A percentile compares a stretch with the other conserved stretches of the same genome.
Evolutionary conservation across 75 land plant species (phyloP).

Genomic region (Azolla pinnata): DNA sequence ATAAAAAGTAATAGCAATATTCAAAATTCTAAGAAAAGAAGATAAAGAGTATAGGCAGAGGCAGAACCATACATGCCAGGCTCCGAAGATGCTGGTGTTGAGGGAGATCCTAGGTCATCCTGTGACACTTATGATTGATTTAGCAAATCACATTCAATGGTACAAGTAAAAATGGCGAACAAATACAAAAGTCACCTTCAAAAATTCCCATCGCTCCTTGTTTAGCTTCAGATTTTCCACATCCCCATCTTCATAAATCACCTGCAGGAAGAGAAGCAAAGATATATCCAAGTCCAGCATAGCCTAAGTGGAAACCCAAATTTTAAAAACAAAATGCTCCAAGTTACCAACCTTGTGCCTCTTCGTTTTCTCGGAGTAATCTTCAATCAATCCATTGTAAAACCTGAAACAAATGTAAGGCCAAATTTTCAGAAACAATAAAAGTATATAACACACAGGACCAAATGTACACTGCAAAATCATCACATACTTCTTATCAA

Average conservation of each 20-base stretch:
- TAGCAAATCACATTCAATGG: too few species aligned
- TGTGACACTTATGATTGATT: too few species aligned
- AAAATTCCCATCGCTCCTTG: slow-evolving; percentile 72
- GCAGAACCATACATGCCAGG: too few species aligned
- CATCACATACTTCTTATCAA: background rate
- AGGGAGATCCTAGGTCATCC: too few species aligned
- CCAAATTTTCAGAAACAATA: too few species aligned
- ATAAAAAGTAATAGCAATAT: too few species aligned
- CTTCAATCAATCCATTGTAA: background rate
- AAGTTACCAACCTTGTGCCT: background rate
- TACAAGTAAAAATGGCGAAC: too few species aligned
- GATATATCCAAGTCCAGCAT: too few species aligned
- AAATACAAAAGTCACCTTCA: slow-evolving; percentile 2
- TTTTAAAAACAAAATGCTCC: background rate
- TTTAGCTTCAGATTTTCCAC: slow-evolving; percentile 56
- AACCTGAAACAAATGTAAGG: background rate
- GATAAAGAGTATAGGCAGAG: too few species aligned
- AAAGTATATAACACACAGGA: background rate
- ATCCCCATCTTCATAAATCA: slow-evolving; percentile 88
- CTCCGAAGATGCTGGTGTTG: too few species aligned
- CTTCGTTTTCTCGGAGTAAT: background rate
- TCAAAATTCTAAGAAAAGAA: too few species aligned
- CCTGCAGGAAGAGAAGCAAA: slow-evolving; percentile 28
- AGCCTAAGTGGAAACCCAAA: too few species aligned
- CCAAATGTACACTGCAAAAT: background rate